Conservation (phyloP, 306 rosid species). For the Astragalus membranaceus region DNA sequence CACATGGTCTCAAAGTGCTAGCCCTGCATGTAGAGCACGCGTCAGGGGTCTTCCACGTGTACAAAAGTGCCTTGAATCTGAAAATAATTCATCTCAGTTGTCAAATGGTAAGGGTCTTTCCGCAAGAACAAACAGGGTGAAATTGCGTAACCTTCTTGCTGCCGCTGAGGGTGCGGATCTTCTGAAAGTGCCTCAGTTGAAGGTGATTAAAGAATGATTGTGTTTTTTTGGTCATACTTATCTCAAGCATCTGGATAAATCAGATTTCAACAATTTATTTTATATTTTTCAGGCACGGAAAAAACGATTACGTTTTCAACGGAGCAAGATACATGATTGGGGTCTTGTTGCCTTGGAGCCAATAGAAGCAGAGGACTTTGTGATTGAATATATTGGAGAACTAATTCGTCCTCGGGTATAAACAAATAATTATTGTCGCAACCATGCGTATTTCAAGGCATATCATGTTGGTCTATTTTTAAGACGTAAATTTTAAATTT, state of each 20-base stretch:
- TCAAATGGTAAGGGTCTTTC: conserved; percentile 85
- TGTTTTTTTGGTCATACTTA: conserved; percentile 11
- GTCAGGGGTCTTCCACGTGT: conserved; percentile 51
- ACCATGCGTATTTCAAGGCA: conserved; percentile 4
- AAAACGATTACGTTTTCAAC: conserved; percentile 74
- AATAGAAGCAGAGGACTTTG: conserved; percentile 95
- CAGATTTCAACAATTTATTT: background rate
- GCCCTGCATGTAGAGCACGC: conserved; percentile 69
- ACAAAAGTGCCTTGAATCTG: conserved; percentile 34
- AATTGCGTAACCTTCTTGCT: conserved; percentile 89
- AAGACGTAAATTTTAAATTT: background rate
- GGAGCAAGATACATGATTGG: conserved; percentile 98
- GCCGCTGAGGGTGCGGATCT: conserved; percentile 98
- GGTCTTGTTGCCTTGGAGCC: conserved; percentile 94
- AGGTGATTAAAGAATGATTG: conserved; percentile 43
- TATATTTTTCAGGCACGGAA: conserved; percentile 69
- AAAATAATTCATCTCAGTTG: conserved; percentile 47
- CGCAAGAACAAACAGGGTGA: conserved; percentile 94
- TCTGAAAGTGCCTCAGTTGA: conserved; percentile 85
- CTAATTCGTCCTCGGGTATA: conserved; percentile 90
- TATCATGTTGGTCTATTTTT: background rate
- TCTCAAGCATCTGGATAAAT: conserved; percentile 9
- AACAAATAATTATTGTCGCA: background rate
- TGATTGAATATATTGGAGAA: conserved; percentile 94
- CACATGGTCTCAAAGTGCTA: conserved; percentile 77